A percentile compares a stretch with the other conserved stretches of the same genome.
Conservation (phyloP, 2,329 filamentous ascomycete genomes). For the Aschersonia sp. region DNA sequence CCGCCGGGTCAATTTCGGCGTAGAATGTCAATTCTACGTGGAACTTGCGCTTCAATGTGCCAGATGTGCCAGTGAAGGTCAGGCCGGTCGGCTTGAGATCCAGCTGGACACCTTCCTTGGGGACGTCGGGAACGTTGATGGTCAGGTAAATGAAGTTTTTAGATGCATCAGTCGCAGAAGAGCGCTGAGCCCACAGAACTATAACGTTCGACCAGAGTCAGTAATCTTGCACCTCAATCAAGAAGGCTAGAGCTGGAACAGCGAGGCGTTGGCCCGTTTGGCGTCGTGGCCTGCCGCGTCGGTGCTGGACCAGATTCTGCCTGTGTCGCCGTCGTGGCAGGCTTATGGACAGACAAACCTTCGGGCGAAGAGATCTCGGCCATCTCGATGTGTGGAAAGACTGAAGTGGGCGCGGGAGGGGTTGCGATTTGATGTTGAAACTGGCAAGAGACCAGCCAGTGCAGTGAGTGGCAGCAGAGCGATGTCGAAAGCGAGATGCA, state of each 20-base stretch:
- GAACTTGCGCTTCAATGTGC: conserved; percentile 77
- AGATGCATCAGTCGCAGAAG: conserved; percentile 59
- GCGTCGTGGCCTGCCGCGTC: no score
- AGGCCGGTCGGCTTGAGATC: conserved; percentile 67
- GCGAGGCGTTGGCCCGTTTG: no score
- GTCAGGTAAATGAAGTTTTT: conserved; percentile 96
- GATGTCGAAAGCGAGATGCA: background rate
- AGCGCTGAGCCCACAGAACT: conserved; percentile 99
- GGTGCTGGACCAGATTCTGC: no score
- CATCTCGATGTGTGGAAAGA: conserved; percentile 8
- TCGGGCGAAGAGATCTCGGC: conserved; percentile 20
- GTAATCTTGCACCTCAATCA: background rate
- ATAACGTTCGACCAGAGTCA: conserved; percentile 2
- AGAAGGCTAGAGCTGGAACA: no score
- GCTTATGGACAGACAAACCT: conserved; percentile 15
- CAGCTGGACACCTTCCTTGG: conserved; percentile 61
- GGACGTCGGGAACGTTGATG: conserved; percentile 76
- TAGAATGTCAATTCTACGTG: conserved; percentile 77
- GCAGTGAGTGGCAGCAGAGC: background rate
- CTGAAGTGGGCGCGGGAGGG: conserved; percentile 1
- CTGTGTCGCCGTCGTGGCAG: background rate
- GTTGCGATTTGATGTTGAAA: no score
- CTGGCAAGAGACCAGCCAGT: no score
- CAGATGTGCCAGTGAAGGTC: conserved; percentile 69
- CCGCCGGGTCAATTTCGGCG: conserved; percentile 74